Base-by-base conservation (phyloP, 495 filamentous ascomycete species). In the Aspergillus homomorphus region DNA sequence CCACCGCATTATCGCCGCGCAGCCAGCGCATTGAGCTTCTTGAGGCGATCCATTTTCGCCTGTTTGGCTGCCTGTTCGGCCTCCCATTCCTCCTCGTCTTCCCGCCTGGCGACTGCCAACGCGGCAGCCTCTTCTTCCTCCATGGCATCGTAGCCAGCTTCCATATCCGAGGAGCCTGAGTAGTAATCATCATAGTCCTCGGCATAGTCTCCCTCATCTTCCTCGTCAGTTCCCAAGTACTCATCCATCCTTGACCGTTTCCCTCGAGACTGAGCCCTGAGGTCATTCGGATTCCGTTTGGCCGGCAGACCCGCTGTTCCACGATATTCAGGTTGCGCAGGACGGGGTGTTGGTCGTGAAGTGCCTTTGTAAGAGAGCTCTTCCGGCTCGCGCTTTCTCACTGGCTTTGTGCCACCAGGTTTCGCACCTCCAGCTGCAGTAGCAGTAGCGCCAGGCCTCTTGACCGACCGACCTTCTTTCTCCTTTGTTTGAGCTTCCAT, bases 151-250 rank as follows among this genome's bases (percentile, higher is more conserved):
- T 80, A 71, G 14, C 81, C 84, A 56, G 81, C 86, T 66, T 89
- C 86, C 86, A 89, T 89, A 58, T 85, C 86, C 14, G 83, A 85
- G 3, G 78, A 82, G 16, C 86, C 84, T 0, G 78, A 83, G 20
- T 76, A 82, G 53, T 78, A 79, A 51, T 82, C 80, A 45, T 85
- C 78, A 49, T 86, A 80, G 41, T 66, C 75, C 44, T 71, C 72
- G 2, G 65, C 66, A 60, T 72, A 75, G 0, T 80, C 71, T 7
- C 77, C 72, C 59, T 80, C 76, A 19, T 79, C 75, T 59, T 77
- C 74, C 54, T 78, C 78, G 58, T 78, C 78, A 5, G 74, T 80
- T 7, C 66, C 78, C 20, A 80, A 69, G 60, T 80, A 79, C 68
- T 80, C 77, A 50, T 82, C 66, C 57, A 66, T 65, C 15, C 73